Conservation (phyloP, 441 rosid species). For the Croton setiger region DNA sequence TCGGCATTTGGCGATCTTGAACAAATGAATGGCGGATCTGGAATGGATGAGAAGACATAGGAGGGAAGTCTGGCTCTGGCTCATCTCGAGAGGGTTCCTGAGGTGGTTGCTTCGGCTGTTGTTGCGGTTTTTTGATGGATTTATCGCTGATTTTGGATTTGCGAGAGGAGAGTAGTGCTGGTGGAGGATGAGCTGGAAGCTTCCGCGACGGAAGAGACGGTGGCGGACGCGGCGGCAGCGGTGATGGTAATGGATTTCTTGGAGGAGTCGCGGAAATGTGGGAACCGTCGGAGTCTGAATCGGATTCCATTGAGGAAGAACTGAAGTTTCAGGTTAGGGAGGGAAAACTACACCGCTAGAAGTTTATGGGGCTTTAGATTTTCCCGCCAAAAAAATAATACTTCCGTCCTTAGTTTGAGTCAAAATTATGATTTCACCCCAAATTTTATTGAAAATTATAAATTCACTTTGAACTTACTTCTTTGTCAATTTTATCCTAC, state of each 20-base stretch:
- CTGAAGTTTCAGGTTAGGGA: too few species aligned
- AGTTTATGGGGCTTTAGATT: too few species aligned
- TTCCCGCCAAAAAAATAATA: too few species aligned
- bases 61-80: slow-evolving; percentile 18
- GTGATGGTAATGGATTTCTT: slow-evolving; percentile 35
- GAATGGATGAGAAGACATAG: slow-evolving; percentile 49
- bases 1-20: slow-evolving; percentile 20
- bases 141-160: slow-evolving; percentile 28
- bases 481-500: too few species aligned
- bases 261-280: slow-evolving; percentile 91
- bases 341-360: too few species aligned
- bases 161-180: slow-evolving; percentile 8
- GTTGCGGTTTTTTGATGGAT: slow-evolving; percentile 29
- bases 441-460: too few species aligned
- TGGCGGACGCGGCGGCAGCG: slow-evolving; percentile 22
- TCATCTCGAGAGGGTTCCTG: slow-evolving; percentile 7
- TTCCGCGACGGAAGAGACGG: slow-evolving; percentile 11
- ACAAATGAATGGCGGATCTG: slow-evolving; percentile 51
- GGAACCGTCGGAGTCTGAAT: slow-evolving; percentile 83
- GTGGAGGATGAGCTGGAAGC: slow-evolving; percentile 11
- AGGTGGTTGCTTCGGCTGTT: slow-evolving; percentile 18
- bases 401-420: too few species aligned
- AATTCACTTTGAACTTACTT: too few species aligned
- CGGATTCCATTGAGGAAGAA: slow-evolving; percentile 39
- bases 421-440: too few species aligned